Evolutionary conservation across 257 asterid genomes (phyloP), one percentile per base, ranked within the genome.

Genomic region (Rubia yunnanensis): DNA sequence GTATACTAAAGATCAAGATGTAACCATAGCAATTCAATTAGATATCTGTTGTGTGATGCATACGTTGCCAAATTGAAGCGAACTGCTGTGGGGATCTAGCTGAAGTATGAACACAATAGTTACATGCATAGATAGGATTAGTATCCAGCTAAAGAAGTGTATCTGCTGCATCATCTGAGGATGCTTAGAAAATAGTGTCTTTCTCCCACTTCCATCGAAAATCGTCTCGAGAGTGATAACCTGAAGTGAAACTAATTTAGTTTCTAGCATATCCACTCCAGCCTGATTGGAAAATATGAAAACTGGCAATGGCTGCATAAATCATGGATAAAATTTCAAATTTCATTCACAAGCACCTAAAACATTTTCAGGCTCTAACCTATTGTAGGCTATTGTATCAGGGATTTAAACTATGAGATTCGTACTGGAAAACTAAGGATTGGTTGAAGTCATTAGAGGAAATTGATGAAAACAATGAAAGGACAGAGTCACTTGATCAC

Each of bases 231-330:
- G 91, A 5, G 94, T 85, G 32, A 89, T 85, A 79, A 89, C 98
- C 68, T 87, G 97, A 23, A 92, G 95, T 14, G 97, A 87, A 24
- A 87, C 83, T 71, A 87, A 71, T 56, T 96, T 89, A 14, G 98
- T 92, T 84, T 90, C 99, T 0, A 94, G 97, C 99, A 94, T 94
- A 70, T 94, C 96, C 41, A 94, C 95, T 38, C 99, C 99, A 0
- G 91, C 95, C 79, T 94, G 96, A 60, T 94, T 94, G 4, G 96
- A 92, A 14, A 94, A 94, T 1, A 88, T 86, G 81, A 94, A 88
- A 54, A 83, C 95, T 23, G 97, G 96, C 83, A 87, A 66, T n/a
- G 88, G 85, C 97, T 92, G 87, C 80, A 67, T 14, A 39, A 70
- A 48, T 39, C 52, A 15, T 10, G 55, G 5, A 44, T 28, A 20